Conservation (phyloP, 202 grass and related monocot genomes). For the Schoenoplectus triqueter region DNA sequence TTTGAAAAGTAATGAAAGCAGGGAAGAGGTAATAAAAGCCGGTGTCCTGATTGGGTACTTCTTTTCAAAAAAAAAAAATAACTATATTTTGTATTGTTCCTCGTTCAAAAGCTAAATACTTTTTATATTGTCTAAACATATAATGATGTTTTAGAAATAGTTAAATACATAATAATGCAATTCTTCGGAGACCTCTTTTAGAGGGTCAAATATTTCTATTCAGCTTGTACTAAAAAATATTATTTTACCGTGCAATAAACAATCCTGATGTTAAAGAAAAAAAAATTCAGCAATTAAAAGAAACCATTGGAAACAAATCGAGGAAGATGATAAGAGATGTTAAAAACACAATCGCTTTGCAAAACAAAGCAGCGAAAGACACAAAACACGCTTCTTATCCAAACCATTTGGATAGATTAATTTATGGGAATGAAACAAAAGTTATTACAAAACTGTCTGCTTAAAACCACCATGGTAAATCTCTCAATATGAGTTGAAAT, state of each 20-base stretch:
- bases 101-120: too few species aligned
- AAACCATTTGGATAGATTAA: constrained; percentile 34
- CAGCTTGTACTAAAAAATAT: neutral
- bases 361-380: constrained; percentile 19
- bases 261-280: neutral
- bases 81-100: too few species aligned
- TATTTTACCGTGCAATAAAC: neutral
- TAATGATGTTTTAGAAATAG: constrained; percentile 8
- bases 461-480: constrained; percentile 24
- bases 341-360: constrained; percentile 6
- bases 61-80: too few species aligned
- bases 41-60: too few species aligned
- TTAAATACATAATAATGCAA: neutral
- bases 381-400: constrained; percentile 21
- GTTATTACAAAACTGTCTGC: constrained; percentile 36
- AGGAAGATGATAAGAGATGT: neutral
- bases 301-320: neutral
- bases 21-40: too few species aligned
- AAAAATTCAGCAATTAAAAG: neutral
- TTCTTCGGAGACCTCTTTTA: neutral
- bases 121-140: neutral
- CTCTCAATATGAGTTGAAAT: constrained; percentile 32
- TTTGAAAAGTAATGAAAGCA: too few species aligned
- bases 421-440: constrained; percentile 30
- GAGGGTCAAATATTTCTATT: neutral